Base-by-base conservation (phyloP, 768 basidiomycete genomes). In the Tylopilus plumbeoviolaceoides region DNA sequence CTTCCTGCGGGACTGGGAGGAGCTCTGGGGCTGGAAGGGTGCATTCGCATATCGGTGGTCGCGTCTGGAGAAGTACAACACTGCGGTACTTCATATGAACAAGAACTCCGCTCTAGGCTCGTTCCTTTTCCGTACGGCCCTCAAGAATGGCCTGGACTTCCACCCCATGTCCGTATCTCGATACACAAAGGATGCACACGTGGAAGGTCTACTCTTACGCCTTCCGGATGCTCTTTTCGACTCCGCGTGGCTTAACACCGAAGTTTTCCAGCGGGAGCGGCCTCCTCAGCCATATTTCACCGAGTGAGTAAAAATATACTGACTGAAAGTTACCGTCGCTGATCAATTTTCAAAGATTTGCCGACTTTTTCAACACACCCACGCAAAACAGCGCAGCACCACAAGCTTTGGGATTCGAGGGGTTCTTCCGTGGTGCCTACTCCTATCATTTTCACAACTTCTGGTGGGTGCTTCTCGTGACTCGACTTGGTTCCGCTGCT, bases 31-130 rank as follows among this genome's bases (percentile, higher is more conserved):
- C 27, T 97, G 91, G 87, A 84, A 87, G 61, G 95, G 95, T 36
- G 93, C 94, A 17, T 99, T 97, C 62, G 95, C 95, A 8, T 98
- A 98, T 68, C 80, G 95, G 3, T 99, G 95, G 95, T 91, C 89
- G 20, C 85, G 91, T 44, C 74, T 95, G 56, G 83, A 89, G 63
- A 90, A 87, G 67, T 98, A 98, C 70, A 98, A 98, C 75, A 98
- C 95, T 12, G 95, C 97, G 2, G 92, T 98, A 11, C 78, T 99
- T 54, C 91, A 87, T 65, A 76, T 99, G 75, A 93, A 95, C 80
- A 94, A 91, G 68, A 82, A 83, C 18, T 94, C 91, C 5, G 95
- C 95, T 8, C 72, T 99, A 17, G 95, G 93, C 28, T 88, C 85
- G 51, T 95, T 98, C 73, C 73, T 99, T 48, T 95, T 99, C 79